Evolutionary conservation across 441 rosid species (phyloP).

Genomic region (Populus trichocarpa): DNA sequence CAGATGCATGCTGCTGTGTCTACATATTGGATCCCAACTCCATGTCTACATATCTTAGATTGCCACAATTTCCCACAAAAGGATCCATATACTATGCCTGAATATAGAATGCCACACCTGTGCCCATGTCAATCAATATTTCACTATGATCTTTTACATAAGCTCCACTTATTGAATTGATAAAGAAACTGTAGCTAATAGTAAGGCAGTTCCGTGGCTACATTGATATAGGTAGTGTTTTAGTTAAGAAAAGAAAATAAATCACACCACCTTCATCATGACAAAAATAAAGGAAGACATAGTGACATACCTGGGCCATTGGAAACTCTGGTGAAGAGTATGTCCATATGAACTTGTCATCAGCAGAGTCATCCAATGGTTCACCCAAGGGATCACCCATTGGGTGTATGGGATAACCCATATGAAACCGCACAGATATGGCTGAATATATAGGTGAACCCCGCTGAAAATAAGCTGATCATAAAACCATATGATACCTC

Average conservation of each 20-base stretch:
- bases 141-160: not conserved
- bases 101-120: not conserved
- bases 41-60: not conserved
- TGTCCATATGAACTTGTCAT: slow-evolving; percentile 61
- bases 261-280: not conserved
- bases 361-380: slow-evolving; percentile 25
- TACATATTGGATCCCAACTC: not conserved
- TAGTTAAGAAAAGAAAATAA: not conserved
- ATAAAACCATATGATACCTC: slow-evolving; percentile 16
- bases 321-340: slow-evolving; percentile 83
- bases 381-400: slow-evolving; percentile 25
- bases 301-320: slow-evolving; percentile 70
- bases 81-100: not conserved
- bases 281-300: not conserved
- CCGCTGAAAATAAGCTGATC: slow-evolving; percentile 66
- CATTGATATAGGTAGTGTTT: not conserved
- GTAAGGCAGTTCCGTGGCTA: not conserved
- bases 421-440: slow-evolving; percentile 60
- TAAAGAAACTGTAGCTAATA: not conserved
- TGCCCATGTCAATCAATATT: not conserved
- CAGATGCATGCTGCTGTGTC: not conserved
- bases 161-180: not conserved
- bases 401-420: slow-evolving; percentile 51
- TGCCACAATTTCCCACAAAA: not conserved
- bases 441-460: slow-evolving; percentile 86